A percentile compares a stretch with the other conserved stretches of the same genome.
Evolutionary conservation across 1,139 yeast species (phyloP).

Genomic region (Yamadazyma sp.): DNA sequence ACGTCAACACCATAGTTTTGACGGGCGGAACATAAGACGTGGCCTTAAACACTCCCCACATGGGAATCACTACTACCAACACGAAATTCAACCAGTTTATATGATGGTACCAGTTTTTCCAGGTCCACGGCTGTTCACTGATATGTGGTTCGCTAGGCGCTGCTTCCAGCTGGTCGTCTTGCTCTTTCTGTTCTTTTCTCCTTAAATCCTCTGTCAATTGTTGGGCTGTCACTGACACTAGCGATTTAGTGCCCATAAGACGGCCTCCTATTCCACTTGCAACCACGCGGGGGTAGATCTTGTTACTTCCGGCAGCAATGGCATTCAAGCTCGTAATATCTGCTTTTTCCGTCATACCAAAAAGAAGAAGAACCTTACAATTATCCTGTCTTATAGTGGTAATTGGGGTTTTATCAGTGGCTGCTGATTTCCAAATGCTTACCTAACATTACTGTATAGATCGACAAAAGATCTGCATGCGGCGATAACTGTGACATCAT

Average conservation of each 20-base stretch:
- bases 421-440: too few species aligned
- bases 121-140: conserved; percentile 89
- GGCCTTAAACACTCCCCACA: conserved; percentile 56
- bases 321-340: conserved; percentile 77
- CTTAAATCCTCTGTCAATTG: conserved; percentile 52
- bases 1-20: conserved; percentile 61
- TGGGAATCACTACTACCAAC: conserved; percentile 72
- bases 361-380: background rate
- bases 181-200: background rate
- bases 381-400: background rate
- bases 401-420: too few species aligned
- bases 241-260: conserved; percentile 75
- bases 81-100: conserved; percentile 89
- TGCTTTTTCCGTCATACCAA: conserved; percentile 29
- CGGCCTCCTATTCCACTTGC: conserved; percentile 75
- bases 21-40: conserved; percentile 49
- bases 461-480: too few species aligned
- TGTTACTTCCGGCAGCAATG: conserved; percentile 84
- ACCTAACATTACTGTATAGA: too few species aligned
- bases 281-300: conserved; percentile 63
- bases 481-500: too few species aligned
- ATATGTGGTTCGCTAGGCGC: conserved; percentile 60
- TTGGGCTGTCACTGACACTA: conserved; percentile 65
- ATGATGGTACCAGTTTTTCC: conserved; percentile 78
- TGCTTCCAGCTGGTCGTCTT: conserved; percentile 34